Evolutionary conservation across 1,284 basidiomycete species (phyloP), one percentile per base, ranked within the genome.

Genomic region (Wolfiporia cocos): DNA sequence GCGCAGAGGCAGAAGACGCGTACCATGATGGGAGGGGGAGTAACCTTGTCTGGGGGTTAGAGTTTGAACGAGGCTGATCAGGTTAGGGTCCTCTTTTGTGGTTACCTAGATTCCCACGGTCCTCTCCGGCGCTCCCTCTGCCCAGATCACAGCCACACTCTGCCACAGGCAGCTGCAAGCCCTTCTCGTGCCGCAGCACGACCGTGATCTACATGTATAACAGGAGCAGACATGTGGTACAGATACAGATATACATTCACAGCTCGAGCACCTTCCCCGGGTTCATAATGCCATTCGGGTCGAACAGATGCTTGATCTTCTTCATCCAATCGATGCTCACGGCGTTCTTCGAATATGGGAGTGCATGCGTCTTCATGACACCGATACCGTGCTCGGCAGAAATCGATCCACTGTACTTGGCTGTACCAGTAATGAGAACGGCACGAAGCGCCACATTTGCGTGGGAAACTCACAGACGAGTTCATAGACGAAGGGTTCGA

Each of bases 311-410:
- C 66, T 98, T 97, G 59, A 99, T 81, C 63, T 75, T 81, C 65
- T 79, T 86, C 95, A 99, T 99, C 69, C 84, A 71, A 42, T 81
- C 82, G 54, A 97, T 86, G 52, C 86, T 89, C 20, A 79, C 75
- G 12, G 73, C 68, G 48, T 73, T 77, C 68, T 99, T 96, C 6
- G 90, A 90, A 65, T 97, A 99, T 28, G 78, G 78, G 26, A 99
- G 77, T 34, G 92, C 91, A 49, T 89, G 81, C 0, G 90, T 89
- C 69, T 99, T 99, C 89, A 94, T 94, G 0, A 86, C 73, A 4
- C 96, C 92, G 42, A 99, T 81, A 2, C 96, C 95, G 62, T 99
- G 95, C 61, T 99, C 95, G 2, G 96, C 96, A 6, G 92, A 96
- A 51, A 99, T 82, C 0, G 94, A 97, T 1, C 96, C 96, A 37